Evolutionary conservation across 2,329 filamentous ascomycete genomes (phyloP).

Genomic region (Xylogone sp.): DNA sequence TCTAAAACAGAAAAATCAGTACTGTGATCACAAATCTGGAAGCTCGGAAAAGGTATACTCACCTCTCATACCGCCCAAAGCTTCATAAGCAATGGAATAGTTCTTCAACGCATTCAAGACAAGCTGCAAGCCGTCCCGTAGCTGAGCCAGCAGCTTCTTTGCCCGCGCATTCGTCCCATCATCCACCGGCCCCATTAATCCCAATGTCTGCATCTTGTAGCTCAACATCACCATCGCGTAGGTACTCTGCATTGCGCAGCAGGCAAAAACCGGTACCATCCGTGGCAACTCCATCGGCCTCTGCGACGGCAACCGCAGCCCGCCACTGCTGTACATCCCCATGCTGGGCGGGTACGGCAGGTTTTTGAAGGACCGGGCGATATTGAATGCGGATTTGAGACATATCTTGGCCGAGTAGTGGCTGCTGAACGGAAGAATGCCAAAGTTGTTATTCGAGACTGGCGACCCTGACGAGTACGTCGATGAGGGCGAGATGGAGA

Average conservation of each 20-base stretch:
- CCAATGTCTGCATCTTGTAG: conserved; percentile 18
- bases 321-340: conserved; percentile 3
- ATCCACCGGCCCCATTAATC: conserved; percentile 6
- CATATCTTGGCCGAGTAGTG: conserved; percentile 46
- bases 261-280: conserved; percentile 30
- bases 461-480: background rate
- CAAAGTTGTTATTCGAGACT: conserved; percentile 4
- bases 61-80: conserved; percentile 23
- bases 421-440: conserved; percentile 38
- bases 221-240: conserved; percentile 30
- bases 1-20: background rate
- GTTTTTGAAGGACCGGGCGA: conserved; percentile 40
- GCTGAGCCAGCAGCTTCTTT: conserved; percentile 12
- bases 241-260: conserved; percentile 30
- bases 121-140: conserved; percentile 16
- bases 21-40: too few relatives aligned
- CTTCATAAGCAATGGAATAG: conserved; percentile 23
- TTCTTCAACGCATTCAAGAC: conserved; percentile 19
- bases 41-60: too few relatives aligned
- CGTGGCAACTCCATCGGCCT: conserved; percentile 14
- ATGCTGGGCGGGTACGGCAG: conserved; percentile 37
- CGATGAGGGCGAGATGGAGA: conserved; percentile 4
- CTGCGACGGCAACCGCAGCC: conserved; percentile 5
- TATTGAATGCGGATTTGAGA: conserved; percentile 44
- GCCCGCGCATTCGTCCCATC: conserved; percentile 3